A percentile compares a stretch with the other conserved stretches of the same genome.
Evolutionary conservation across 352 stramenopile genomes (phyloP).

Genomic region (Pythium brachiatum): DNA sequence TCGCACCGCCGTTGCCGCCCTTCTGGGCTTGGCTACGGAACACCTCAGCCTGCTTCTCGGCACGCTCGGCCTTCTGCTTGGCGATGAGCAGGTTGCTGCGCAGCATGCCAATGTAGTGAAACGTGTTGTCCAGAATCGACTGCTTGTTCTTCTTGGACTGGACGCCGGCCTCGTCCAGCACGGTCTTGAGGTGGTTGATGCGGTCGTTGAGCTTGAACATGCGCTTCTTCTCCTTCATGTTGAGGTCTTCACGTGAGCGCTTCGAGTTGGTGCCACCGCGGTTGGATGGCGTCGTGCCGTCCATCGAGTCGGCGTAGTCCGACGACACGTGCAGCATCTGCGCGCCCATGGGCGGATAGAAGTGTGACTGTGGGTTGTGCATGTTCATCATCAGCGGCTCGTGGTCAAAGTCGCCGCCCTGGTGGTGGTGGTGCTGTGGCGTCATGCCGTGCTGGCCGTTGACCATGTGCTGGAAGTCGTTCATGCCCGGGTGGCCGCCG

Average conservation of each 20-base stretch:
- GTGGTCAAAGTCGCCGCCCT: conserved; percentile 52
- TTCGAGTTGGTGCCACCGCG: conserved; percentile 23
- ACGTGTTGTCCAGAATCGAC: conserved; percentile 36
- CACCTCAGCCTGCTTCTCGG: conserved; percentile 30
- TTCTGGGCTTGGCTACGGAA: conserved; percentile 25
- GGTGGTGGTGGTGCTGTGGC: conserved; percentile 38
- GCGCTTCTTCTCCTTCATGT: conserved; percentile 86
- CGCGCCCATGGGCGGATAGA: conserved; percentile 53
- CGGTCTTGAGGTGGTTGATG: conserved; percentile 45
- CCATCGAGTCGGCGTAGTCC: conserved; percentile 49
- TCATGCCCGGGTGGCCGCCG: conserved; percentile 23
- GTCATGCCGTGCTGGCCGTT: conserved; percentile 39
- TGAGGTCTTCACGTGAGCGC: conserved; percentile 75
- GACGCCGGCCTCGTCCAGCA: conserved; percentile 32
- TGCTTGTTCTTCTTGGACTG: conserved; percentile 45
- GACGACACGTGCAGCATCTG: conserved; percentile 71
- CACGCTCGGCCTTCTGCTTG: conserved; percentile 32
- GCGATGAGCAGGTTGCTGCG: conserved; percentile 35
- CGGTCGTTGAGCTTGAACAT: conserved; percentile 90
- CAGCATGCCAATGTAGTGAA: conserved; percentile 30
- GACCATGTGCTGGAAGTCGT: conserved; percentile 43
- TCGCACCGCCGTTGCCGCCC: conserved; percentile 14
- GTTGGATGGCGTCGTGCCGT: conserved; percentile 28
- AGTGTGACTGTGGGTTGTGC: conserved; percentile 43
- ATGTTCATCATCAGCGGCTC: conserved; percentile 75